Evolutionary conservation across 306 rosid genomes (phyloP).

Genomic region (Calophaca sinica): DNA sequence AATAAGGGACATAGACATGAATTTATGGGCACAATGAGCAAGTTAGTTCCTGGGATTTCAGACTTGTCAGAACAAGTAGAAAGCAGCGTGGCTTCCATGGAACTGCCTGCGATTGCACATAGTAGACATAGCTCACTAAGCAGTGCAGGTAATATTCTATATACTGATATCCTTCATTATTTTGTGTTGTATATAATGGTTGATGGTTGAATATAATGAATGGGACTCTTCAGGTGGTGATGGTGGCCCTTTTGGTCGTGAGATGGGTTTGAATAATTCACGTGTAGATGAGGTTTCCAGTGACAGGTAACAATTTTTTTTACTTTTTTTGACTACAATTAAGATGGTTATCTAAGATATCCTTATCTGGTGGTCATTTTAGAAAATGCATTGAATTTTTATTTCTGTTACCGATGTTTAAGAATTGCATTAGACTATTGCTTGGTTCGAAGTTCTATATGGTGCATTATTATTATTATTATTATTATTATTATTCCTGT

Average conservation of each 20-base stretch:
- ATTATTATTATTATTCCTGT: slow-evolving; percentile 6
- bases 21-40: slow-evolving; percentile 48
- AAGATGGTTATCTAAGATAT: neutral
- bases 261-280: slow-evolving; percentile 60
- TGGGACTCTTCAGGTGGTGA: slow-evolving; percentile 65
- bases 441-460: slow-evolving; percentile 14
- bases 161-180: slow-evolving; percentile 16
- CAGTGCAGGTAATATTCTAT: slow-evolving; percentile 60
- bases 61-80: slow-evolving; percentile 60
- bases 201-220: slow-evolving; percentile 34
- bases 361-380: neutral
- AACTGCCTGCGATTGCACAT: slow-evolving; percentile 57
- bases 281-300: slow-evolving; percentile 61
- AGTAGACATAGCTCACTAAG: slow-evolving; percentile 73
- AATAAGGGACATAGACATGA: slow-evolving; percentile 60
- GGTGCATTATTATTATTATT: too few species aligned
- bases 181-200: slow-evolving; percentile 28
- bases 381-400: neutral
- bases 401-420: neutral
- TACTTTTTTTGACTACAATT: neutral
- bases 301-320: slow-evolving; percentile 57
- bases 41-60: slow-evolving; percentile 54
- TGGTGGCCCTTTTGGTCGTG: slow-evolving; percentile 57
- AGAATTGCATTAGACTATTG: slow-evolving; percentile 14
- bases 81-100: slow-evolving; percentile 51